Conservation (phyloP, 2,329 filamentous ascomycete species). For the Phialophora chinensis region DNA sequence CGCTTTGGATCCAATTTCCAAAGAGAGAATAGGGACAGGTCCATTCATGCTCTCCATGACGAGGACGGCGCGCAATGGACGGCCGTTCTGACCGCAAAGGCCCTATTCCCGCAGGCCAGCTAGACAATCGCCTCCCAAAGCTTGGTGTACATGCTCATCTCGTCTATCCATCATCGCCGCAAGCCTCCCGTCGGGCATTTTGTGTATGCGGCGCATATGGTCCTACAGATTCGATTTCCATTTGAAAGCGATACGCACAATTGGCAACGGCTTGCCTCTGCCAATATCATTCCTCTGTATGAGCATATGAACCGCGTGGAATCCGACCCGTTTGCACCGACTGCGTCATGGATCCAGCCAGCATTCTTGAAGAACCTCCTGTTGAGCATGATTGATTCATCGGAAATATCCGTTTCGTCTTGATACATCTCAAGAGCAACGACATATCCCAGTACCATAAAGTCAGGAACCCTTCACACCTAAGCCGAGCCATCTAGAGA, state of each 20-base stretch:
- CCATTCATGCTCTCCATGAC: background rate
- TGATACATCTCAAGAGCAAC: too few relatives aligned
- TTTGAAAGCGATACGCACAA: background rate
- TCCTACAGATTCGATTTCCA: background rate
- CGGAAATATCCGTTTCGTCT: too few relatives aligned
- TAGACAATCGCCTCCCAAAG: background rate
- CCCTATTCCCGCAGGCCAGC: background rate
- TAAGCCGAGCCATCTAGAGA: too few relatives aligned
- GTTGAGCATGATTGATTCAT: too few relatives aligned
- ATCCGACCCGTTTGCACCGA: background rate
- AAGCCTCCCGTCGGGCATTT: background rate
- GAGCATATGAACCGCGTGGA: background rate
- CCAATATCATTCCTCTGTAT: background rate
- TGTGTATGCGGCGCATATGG: background rate
- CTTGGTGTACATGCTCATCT: background rate
- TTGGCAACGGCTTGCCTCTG: background rate
- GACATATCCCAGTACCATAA: too few relatives aligned
- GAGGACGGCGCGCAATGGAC: background rate
- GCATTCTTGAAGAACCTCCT: too few relatives aligned
- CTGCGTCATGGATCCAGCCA: background rate
- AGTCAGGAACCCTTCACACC: too few relatives aligned
- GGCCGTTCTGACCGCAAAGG: background rate
- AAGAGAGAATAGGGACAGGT: background rate
- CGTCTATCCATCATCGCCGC: background rate
- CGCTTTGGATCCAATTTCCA: constrained; percentile 14